Conservation (phyloP, 108 stramenopile species). For the Nannochloropsis salina region DNA sequence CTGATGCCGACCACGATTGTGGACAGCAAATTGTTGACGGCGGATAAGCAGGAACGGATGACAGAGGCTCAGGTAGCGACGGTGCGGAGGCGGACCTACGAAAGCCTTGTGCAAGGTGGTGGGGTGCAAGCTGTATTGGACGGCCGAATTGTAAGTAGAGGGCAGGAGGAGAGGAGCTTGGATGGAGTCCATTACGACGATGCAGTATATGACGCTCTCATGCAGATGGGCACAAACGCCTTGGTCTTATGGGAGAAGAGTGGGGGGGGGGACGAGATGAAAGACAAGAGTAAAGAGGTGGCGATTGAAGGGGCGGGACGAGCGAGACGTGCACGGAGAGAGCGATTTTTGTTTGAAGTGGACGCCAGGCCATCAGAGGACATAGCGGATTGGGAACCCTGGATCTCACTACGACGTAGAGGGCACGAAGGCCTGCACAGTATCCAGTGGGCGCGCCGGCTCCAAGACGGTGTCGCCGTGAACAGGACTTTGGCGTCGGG, state of each 20-base stretch:
- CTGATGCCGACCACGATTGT: conserved; percentile 34
- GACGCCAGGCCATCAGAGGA: not conserved
- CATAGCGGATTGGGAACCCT: conserved; percentile 12
- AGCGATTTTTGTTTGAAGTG: not conserved
- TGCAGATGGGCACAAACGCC: not conserved
- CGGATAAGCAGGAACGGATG: conserved; percentile 40
- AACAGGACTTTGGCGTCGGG: not conserved
- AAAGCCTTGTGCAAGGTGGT: not conserved
- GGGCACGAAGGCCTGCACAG: not conserved
- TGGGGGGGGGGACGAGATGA: not conserved
- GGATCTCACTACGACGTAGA: not conserved
- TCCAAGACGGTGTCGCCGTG: not conserved
- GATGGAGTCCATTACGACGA: conserved; percentile 42
- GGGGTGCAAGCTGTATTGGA: not conserved
- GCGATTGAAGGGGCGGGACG: not conserved
- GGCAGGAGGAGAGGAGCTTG: conserved; percentile 22
- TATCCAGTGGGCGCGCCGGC: not conserved
- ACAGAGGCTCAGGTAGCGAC: conserved; percentile 36
- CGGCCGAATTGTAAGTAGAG: conserved; percentile 8
- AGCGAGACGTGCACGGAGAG: too few species aligned
- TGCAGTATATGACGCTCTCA: conserved; percentile 28
- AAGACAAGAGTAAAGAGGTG: not conserved
- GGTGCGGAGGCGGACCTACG: conserved; percentile 8
- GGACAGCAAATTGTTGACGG: conserved; percentile 28
- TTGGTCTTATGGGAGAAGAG: not conserved